phyloP scores from a whole-genome alignment of 2,329 filamentous ascomycete species.

The Pseudopyrenochaeta lycopersici region DNA sequence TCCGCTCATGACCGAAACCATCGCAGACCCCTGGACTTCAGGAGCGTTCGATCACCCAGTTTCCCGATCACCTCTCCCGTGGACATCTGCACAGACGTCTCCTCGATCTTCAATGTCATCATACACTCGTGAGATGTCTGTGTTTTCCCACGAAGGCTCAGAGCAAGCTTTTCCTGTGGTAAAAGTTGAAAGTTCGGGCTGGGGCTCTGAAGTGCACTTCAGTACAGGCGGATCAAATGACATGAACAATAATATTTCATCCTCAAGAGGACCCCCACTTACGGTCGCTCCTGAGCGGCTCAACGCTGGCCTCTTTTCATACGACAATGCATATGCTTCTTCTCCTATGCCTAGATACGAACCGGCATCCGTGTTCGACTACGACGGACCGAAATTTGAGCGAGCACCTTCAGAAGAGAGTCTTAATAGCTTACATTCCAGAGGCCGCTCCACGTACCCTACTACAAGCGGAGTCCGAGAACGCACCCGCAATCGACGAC shows the following conservation, averaged over 20 bases:
- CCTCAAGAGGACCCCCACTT: slow-evolving; percentile 27
- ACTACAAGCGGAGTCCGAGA: slow-evolving; percentile 10
- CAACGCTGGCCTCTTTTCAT: slow-evolving; percentile 28
- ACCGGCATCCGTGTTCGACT: slow-evolving; percentile 16
- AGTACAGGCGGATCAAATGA: slow-evolving; percentile 19
- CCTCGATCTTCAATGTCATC: slow-evolving; percentile 47
- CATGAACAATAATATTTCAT: slow-evolving; percentile 12
- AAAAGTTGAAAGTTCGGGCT: slow-evolving; percentile 39
- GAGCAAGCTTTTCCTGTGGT: slow-evolving; percentile 37
- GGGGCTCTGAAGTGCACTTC: slow-evolving; percentile 34
- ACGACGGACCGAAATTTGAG: slow-evolving; percentile 16
- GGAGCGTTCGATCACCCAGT: slow-evolving; percentile 46
- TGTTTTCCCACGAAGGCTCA: slow-evolving; percentile 44
- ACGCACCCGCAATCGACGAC: slow-evolving; percentile 21
- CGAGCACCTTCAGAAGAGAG: slow-evolving; percentile 20
- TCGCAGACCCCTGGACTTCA: slow-evolving; percentile 42
- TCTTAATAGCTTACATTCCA: slow-evolving; percentile 19
- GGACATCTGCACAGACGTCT: slow-evolving; percentile 38
- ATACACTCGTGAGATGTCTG: slow-evolving; percentile 39
- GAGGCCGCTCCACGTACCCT: slow-evolving; percentile 5
- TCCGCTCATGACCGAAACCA: slow-evolving; percentile 38
- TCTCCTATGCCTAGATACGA: slow-evolving; percentile 31
- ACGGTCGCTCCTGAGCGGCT: slow-evolving; percentile 47
- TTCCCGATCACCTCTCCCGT: slow-evolving; percentile 41
- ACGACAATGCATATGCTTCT: slow-evolving; percentile 35